Conservation (phyloP, 306 rosid genomes). For the Cercis canadensis region DNA sequence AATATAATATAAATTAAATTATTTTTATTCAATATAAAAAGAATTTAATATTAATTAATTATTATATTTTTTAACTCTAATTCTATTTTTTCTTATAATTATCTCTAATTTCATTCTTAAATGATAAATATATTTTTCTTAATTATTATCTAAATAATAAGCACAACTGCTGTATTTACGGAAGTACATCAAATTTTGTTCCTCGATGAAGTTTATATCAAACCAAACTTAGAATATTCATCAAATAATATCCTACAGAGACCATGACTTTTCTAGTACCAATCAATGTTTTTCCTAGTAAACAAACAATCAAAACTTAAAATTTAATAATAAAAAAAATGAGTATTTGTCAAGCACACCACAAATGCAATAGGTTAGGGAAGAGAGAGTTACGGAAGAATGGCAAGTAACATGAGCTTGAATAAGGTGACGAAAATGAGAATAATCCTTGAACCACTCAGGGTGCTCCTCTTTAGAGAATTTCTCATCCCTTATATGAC, state of each 20-base stretch:
- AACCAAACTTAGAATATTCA: background rate
- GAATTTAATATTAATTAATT: too few species aligned
- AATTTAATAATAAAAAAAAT: background rate
- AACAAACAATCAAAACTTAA: background rate
- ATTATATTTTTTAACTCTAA: too few species aligned
- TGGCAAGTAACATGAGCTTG: slow-evolving; percentile 68
- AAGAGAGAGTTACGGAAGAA: slow-evolving; percentile 54
- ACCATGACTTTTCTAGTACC: too few species aligned
- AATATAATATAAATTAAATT: too few species aligned
- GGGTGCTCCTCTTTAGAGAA: slow-evolving; percentile 76
- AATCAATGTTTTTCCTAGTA: background rate
- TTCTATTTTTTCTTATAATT: too few species aligned
- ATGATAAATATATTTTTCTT: too few species aligned
- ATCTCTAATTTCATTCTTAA: too few species aligned
- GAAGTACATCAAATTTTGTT: background rate
- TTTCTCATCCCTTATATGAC: slow-evolving; percentile 76
- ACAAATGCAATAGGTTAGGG: slow-evolving; percentile 3
- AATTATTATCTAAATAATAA: too few species aligned
- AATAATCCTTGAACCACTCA: slow-evolving; percentile 93
- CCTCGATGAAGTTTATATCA: background rate
- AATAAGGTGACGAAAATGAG: slow-evolving; percentile 88
- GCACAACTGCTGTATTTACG: background rate
- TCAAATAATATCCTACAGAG: too few species aligned
- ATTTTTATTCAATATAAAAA: too few species aligned
- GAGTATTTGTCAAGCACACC: background rate